Base-by-base conservation (phyloP, 1,139 yeast species). In the Scheffersomyces quercinus region DNA sequence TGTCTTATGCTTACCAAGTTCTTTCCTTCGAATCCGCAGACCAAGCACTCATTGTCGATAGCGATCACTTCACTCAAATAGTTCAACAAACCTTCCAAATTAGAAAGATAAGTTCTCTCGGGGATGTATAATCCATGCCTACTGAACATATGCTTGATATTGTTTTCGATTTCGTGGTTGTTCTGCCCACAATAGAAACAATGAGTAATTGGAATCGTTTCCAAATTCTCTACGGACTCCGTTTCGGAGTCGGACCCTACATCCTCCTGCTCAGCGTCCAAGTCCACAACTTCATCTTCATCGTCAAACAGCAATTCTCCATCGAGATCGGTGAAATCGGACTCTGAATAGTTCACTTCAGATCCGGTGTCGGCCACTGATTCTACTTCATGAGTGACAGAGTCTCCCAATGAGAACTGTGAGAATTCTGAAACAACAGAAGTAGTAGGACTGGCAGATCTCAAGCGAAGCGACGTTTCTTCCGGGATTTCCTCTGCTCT, bases 351-450 rank as follows among this genome's bases (percentile, higher is more conserved):
- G 37, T 73, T 74, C 39, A 73, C 60, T 44, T 80, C 86, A 2
- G 83, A 77, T 1, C 72, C 76, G 0, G 82, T 74, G 40, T 75
- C 81, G 14, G 59, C 55, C 16, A 54, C 60, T 38, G 74, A 73
- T 32, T 73, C 79, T 32, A 61, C 56, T 44, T 72, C 76, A 40
- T 70, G 73, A 7, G 45, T 41, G 48, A 46, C 43, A 5, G 85
- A 75, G 9, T 82, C 85, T 11, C 88, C 89, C 26, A 85, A 66
- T 0, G 91, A 83, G 53, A 87, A 79, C 40, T 79, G 77, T 0
- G 95, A 85, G 29, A 81, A 66, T 33, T 77, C 79, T 1, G 88
- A 82, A 0, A 72, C 68, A 4, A 79, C 73, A 3, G 86, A 79
- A 5, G 67, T 65, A 0, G 79, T 74, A 1, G 87, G 85, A 51